Base-by-base conservation (phyloP, 306 rosid genomes). In the Inga oerstediana region DNA sequence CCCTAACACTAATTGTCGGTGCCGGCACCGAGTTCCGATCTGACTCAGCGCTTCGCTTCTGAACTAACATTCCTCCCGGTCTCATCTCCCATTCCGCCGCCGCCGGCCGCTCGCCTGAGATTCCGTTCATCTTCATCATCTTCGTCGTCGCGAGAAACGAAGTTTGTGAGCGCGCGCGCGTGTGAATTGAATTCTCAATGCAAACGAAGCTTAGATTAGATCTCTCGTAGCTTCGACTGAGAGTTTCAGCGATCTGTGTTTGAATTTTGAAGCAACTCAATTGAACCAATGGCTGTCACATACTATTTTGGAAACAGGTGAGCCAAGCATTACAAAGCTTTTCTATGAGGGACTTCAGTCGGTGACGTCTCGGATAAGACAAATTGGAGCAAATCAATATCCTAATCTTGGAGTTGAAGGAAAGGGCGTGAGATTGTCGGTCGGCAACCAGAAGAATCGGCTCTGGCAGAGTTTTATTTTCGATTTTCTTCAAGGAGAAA, bases 61-160 rank as follows among this genome's bases (percentile, higher is more conserved):
- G 99, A 51, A 96, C 99, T 75, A 96, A 77, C 99, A 96, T 96
- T 86, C 99, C 99, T 65, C 99, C 99, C 0, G 99, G 99, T 67
- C 99, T 79, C 78, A 92, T 83, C 91, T 96, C 99, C 98, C 99
- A 96, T 39, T 92, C 99, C 64, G 49, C 81, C 14, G 74, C 32
- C 66, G 52, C 19, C 70, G 87, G 90, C 0, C 88, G n/a, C 84
- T 90, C 98, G 59, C 73, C 82, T 22, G 44, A 67, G 88, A 19
- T 83, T 93, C 89, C 85, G 39, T 64, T 91, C 96, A 90, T 86
- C 71, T 92, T 91, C 98, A 93, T 93, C 99, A 96, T 91, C 71
- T 54, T 48, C 34, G 1, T 5, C 22, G 58, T 24, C 54, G 10
- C 44, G 27, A 67, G 41, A 8, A 67, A 35, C 45, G 8, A 67